These are phyloP conservation scores for Thalassia testudinum DNA, from an alignment of 116 monocot species.

Conservation along the genomic window DNA sequence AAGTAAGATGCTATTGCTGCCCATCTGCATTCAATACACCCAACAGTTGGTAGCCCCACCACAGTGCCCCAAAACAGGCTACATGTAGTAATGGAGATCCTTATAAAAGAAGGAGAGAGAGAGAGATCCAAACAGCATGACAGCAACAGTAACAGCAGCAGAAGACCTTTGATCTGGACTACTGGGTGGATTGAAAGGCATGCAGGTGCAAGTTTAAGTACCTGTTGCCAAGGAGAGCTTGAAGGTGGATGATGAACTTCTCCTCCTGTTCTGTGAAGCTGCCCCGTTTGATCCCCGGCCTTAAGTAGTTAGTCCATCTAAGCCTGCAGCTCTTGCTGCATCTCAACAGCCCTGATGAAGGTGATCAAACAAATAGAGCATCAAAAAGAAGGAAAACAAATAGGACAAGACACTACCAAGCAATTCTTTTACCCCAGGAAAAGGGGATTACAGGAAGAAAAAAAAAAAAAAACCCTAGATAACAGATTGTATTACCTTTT, in stretches of 20 bases:
- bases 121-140: no score
- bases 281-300: constrained; percentile 79
- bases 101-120: no score
- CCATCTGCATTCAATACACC: constrained; percentile 37
- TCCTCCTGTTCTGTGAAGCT: constrained; percentile 82
- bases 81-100: background rate
- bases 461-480: no score
- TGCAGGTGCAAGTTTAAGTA: constrained; percentile 9
- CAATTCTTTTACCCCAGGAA: no score
- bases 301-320: constrained; percentile 79
- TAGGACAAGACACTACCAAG: no score
- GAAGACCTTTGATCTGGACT: no score
- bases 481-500: no score
- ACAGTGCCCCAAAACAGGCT: background rate
- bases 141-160: no score
- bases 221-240: constrained; percentile 89
- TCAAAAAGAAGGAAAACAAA: no score
- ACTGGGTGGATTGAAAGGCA: background rate
- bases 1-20: constrained; percentile 89
- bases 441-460: no score
- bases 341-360: constrained; percentile 67
- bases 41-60: background rate
- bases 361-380: no score
- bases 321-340: constrained; percentile 92
- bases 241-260: constrained; percentile 89